Evolutionary conservation across 2,329 filamentous ascomycete genomes (phyloP).

Genomic region (Epicoccum nigrum): DNA sequence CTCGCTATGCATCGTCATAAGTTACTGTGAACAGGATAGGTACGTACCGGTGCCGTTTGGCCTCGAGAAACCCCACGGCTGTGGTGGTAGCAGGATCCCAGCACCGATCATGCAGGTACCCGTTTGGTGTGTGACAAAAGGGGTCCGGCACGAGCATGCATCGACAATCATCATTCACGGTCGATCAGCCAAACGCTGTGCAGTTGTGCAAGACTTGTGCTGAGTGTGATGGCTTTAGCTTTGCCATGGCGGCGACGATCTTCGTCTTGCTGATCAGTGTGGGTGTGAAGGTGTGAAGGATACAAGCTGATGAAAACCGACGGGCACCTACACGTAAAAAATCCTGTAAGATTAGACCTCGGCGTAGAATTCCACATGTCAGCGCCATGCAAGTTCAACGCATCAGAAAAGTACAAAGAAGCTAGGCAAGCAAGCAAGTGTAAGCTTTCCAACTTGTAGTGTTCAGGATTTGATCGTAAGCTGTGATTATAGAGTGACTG

Average conservation of each 20-base stretch:
- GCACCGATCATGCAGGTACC: constrained; percentile 21
- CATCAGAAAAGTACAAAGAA: too few relatives aligned
- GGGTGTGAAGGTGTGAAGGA: too few relatives aligned
- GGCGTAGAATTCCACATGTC: too few relatives aligned
- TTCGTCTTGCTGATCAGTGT: neutral
- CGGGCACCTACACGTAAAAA: too few relatives aligned
- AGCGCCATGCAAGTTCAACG: too few relatives aligned
- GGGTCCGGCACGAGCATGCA: constrained; percentile 7
- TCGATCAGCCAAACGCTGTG: neutral
- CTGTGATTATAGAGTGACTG: too few relatives aligned
- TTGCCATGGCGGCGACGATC: neutral
- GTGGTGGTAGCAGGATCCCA: constrained; percentile 4
- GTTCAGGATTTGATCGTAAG: too few relatives aligned
- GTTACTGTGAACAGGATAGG: neutral
- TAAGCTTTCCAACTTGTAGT: too few relatives aligned
- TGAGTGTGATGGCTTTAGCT: neutral
- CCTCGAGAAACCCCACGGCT: neutral
- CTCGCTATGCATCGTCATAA: constrained; percentile 1
- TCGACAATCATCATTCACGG: neutral
- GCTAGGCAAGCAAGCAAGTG: too few relatives aligned
- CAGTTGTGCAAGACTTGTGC: constrained; percentile 4
- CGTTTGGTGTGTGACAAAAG: constrained; percentile 10
- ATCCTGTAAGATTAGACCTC: too few relatives aligned
- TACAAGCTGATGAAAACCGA: too few relatives aligned
- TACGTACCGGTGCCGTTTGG: neutral